These are phyloP conservation scores for Colletotrichum sp. DNA, from an alignment of 2,329 filamentous ascomycete genomes.

Conservation along the genomic window DNA sequence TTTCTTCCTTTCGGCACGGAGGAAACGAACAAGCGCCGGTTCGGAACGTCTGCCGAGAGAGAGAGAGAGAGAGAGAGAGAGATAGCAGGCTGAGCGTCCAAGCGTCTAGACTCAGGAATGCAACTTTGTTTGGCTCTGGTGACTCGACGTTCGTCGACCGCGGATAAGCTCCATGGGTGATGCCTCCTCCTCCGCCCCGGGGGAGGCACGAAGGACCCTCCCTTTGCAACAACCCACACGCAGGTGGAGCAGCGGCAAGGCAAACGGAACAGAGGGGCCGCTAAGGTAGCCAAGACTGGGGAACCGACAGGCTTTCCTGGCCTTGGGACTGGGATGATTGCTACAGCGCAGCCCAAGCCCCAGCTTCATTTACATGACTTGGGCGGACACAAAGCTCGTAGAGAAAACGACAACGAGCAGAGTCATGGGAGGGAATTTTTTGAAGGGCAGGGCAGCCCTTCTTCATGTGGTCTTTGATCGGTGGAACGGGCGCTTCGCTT, in stretches of 20 bases:
- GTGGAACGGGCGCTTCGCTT: not conserved
- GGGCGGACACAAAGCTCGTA: not conserved
- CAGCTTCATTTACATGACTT: not conserved
- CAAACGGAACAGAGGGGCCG: not conserved
- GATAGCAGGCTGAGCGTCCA: not conserved
- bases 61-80: not conserved
- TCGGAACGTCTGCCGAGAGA: not conserved
- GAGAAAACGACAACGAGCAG: not conserved
- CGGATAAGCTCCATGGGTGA: not conserved
- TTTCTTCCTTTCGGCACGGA: not conserved
- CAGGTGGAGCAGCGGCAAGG: not conserved
- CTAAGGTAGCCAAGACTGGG: not conserved
- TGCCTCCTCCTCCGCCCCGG: not conserved
- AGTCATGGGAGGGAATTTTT: not conserved
- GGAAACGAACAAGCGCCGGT: not conserved
- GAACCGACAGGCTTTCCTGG: not conserved
- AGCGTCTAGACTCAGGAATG: not conserved
- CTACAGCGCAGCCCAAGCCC: not conserved
- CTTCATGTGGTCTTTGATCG: not conserved
- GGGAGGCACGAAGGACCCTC: not conserved
- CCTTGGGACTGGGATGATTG: not conserved
- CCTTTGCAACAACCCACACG: not conserved
- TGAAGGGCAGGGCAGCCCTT: not conserved
- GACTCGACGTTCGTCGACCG: not conserved
- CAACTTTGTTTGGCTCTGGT: not conserved